phyloP scores from a whole-genome alignment of 2,329 filamentous ascomycete genomes.

The Coniochaeta sp. region DNA sequence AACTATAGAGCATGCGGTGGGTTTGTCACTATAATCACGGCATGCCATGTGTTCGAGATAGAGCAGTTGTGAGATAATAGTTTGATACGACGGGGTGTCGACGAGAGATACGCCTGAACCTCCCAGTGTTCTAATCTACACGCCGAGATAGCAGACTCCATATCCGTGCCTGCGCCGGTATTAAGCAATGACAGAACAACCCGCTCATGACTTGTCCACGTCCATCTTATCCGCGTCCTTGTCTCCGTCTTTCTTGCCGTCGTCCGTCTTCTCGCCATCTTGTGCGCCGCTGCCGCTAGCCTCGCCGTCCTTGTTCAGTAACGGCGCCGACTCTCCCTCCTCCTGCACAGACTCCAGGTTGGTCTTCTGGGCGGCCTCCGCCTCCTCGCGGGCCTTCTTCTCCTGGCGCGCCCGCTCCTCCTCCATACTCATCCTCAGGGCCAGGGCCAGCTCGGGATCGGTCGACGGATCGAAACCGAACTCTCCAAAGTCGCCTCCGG shows the following conservation, averaged over 20 bases:
- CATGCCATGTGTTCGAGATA: not conserved
- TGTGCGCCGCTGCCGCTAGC: constrained; percentile 38
- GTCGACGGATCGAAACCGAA: constrained; percentile 87
- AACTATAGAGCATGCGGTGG: not conserved
- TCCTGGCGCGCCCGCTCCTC: constrained; percentile 94
- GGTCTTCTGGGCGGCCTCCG: constrained; percentile 47
- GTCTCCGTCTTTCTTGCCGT: constrained; percentile 37
- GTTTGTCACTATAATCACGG: not conserved
- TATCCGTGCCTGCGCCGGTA: not conserved
- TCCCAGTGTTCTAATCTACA: constrained; percentile 3
- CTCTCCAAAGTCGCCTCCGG: constrained; percentile 61
- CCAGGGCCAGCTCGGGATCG: constrained; percentile 90
- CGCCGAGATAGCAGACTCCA: not conserved
- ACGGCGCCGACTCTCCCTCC: constrained; percentile 55
- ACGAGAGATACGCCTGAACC: not conserved
- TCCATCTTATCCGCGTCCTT: constrained; percentile 75
- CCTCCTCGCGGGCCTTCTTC: constrained; percentile 70
- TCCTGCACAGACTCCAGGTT: constrained; percentile 73
- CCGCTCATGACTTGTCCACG: constrained; percentile 52
- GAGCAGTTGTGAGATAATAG: not conserved
- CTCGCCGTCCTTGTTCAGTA: constrained; percentile 58
- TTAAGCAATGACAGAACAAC: not conserved
- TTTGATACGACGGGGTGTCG: not conserved
- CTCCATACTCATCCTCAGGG: constrained; percentile 94
- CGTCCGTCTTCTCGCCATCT: constrained; percentile 26